Percentiles rank a stretch among this genome's conserved stretches.
Conservation (phyloP, 108 stramenopile species). For the Nannochloropsis granulata region DNA sequence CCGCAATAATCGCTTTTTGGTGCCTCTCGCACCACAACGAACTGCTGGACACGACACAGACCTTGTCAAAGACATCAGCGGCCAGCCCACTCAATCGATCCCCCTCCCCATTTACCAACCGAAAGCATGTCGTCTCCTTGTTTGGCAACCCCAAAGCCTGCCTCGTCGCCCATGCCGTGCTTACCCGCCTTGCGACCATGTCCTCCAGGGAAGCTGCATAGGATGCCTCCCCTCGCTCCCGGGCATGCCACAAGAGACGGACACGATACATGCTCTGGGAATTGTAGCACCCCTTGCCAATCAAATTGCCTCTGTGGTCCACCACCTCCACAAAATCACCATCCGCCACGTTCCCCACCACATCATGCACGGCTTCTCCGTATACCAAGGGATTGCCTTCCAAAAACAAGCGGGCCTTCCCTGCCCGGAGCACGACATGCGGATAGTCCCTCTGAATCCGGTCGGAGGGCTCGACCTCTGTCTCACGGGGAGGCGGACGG, state of each 20-base stretch:
- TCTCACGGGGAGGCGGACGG: background rate
- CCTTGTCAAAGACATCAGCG: slow-evolving; percentile 62
- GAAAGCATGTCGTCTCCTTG: slow-evolving; percentile 14
- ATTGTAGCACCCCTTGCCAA: slow-evolving; percentile 25
- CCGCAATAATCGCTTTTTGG: slow-evolving; percentile 24
- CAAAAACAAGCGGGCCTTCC: background rate
- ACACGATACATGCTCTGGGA: slow-evolving; percentile 29
- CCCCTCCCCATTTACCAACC: slow-evolving; percentile 76
- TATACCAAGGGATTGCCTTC: slow-evolving; percentile 29
- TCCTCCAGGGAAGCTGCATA: background rate
- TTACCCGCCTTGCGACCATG: slow-evolving; percentile 5
- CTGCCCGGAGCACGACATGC: background rate
- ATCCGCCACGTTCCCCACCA: slow-evolving; percentile 6
- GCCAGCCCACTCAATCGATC: slow-evolving; percentile 74
- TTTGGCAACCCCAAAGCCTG: slow-evolving; percentile 10
- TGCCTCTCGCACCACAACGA: slow-evolving; percentile 83
- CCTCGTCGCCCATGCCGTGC: slow-evolving; percentile 7
- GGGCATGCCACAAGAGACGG: slow-evolving; percentile 7
- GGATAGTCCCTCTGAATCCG: background rate
- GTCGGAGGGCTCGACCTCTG: background rate
- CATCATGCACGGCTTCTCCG: slow-evolving; percentile 14
- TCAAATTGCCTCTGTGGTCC: slow-evolving; percentile 23
- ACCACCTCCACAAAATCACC: slow-evolving; percentile 27
- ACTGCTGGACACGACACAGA: slow-evolving; percentile 49
- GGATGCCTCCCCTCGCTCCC: background rate